A percentile compares a stretch with the other conserved stretches of the same genome.
Evolutionary conservation across 2,329 filamentous ascomycete genomes (phyloP).

Genomic region (Dichotomopilus funicola): DNA sequence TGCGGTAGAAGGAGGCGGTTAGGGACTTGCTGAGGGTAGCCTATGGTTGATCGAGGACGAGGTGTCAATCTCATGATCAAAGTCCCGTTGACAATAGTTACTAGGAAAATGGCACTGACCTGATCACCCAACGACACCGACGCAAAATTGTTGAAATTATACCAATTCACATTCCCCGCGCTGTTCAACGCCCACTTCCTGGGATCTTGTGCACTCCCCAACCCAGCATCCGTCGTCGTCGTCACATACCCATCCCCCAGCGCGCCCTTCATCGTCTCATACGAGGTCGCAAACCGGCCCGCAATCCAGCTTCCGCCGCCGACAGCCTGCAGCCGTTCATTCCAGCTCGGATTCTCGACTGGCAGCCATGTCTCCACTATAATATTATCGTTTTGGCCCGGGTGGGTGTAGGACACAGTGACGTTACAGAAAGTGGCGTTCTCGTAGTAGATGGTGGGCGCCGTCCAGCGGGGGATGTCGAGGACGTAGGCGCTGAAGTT

Average conservation of each 20-base stretch:
- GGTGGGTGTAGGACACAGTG: conserved; percentile 37
- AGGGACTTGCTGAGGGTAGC: not conserved
- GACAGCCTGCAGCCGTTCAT: conserved; percentile 31
- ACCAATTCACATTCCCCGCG: conserved; percentile 23
- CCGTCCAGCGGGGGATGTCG: not conserved
- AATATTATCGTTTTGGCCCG: conserved; percentile 33
- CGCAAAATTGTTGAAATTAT: conserved; percentile 20
- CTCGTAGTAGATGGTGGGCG: conserved; percentile 11
- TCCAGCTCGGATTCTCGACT: conserved; percentile 25
- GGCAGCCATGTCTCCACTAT: conserved; percentile 33
- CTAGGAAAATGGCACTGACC: not conserved
- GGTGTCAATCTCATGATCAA: no score
- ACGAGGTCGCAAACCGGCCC: conserved; percentile 21
- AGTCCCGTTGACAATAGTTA: no score
- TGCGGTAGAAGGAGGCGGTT: conserved; percentile 40
- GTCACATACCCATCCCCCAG: conserved; percentile 22
- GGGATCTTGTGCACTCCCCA: conserved; percentile 3
- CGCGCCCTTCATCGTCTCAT: conserved; percentile 16
- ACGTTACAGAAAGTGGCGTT: conserved; percentile 35
- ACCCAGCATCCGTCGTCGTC: conserved; percentile 24
- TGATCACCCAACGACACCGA: conserved; percentile 16
- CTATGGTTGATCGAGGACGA: no score
- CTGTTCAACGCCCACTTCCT: conserved; percentile 20
- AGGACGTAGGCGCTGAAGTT: conserved; percentile 15
- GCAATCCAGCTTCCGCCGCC: conserved; percentile 33